Evolutionary conservation across 108 stramenopile genomes (phyloP).

Genomic region (Nitzschia palea): DNA sequence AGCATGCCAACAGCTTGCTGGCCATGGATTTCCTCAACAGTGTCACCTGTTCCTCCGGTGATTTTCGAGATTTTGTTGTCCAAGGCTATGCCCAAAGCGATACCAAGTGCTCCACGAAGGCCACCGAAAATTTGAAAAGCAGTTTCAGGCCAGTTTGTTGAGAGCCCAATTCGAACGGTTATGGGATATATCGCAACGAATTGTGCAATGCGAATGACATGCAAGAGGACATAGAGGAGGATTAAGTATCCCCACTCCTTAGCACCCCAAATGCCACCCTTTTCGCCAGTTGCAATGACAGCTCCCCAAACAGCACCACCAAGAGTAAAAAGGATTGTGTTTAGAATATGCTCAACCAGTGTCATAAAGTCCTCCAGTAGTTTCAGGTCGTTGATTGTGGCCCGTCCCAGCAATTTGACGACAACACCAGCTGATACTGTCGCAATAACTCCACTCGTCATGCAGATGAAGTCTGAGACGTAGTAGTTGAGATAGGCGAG

Average conservation of each 20-base stretch:
- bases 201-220: slow-evolving; percentile 58
- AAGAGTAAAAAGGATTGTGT: slow-evolving; percentile 89
- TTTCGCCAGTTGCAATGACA: slow-evolving; percentile 34
- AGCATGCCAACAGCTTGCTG: slow-evolving; percentile 38
- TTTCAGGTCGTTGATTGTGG: slow-evolving; percentile 64
- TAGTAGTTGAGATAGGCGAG: slow-evolving; percentile 86
- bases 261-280: slow-evolving; percentile 36
- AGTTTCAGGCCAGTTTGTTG: slow-evolving; percentile 51
- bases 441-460: slow-evolving; percentile 77
- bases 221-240: slow-evolving; percentile 59
- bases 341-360: slow-evolving; percentile 79
- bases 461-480: slow-evolving; percentile 59
- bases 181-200: slow-evolving; percentile 68
- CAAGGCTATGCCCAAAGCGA: slow-evolving; percentile 76
- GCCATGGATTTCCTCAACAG: slow-evolving; percentile 9
- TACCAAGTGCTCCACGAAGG: slow-evolving; percentile 83
- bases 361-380: slow-evolving; percentile 81
- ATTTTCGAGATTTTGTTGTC: slow-evolving; percentile 42
- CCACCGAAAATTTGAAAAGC: slow-evolving; percentile 76
- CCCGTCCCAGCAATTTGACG: slow-evolving; percentile 53
- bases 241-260: slow-evolving; percentile 70
- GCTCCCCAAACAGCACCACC: slow-evolving; percentile 84
- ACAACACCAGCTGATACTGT: slow-evolving; percentile 73
- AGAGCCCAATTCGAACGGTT: slow-evolving; percentile 57
- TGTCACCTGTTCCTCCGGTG: slow-evolving; percentile 9